These are phyloP conservation scores for Geotrichum klebahnii DNA, from an alignment of 1,139 yeast genomes.

Conservation along the genomic window DNA sequence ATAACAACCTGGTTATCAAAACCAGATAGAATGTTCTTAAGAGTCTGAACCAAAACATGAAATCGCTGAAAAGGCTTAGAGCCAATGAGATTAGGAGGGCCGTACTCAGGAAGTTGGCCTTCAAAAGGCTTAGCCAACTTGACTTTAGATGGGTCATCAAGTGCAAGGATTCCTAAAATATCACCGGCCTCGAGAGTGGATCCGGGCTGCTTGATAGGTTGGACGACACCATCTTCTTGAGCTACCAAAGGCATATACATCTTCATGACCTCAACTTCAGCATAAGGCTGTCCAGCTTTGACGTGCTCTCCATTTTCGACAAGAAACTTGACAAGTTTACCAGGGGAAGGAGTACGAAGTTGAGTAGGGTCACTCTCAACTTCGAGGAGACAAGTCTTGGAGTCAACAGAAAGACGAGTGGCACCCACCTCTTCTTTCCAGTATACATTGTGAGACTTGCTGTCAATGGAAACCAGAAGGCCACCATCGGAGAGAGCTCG, in stretches of 20 bases:
- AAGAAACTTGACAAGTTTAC: conserved; percentile 87
- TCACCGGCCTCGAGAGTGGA: conserved; percentile 95
- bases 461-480: conserved; percentile 77
- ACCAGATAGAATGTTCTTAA: conserved; percentile 78
- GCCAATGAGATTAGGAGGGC: conserved; percentile 78
- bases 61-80: conserved; percentile 78
- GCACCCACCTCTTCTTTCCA: conserved; percentile 98
- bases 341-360: conserved; percentile 97
- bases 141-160: conserved; percentile 95
- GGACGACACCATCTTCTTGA: conserved; percentile 89
- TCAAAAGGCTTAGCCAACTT: conserved; percentile 94
- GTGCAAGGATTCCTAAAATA: conserved; percentile 84
- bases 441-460: conserved; percentile 89
- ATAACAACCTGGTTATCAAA: conserved; percentile 92
- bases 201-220: conserved; percentile 94
- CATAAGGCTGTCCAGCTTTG: conserved; percentile 86
- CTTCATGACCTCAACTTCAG: conserved; percentile 98
- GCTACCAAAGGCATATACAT: conserved; percentile 62
- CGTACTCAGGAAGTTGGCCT: conserved; percentile 87
- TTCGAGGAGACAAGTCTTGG: conserved; percentile 90
- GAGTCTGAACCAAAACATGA: conserved; percentile 53
- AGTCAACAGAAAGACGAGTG: conserved; percentile 91
- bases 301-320: conserved; percentile 96
- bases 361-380: conserved; percentile 97
- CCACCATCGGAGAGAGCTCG: conserved; percentile 92